Evolutionary conservation across 2,329 filamentous ascomycete genomes (phyloP), one percentile per base, ranked within the genome.

Genomic region (Huntiella bhutanensis): DNA sequence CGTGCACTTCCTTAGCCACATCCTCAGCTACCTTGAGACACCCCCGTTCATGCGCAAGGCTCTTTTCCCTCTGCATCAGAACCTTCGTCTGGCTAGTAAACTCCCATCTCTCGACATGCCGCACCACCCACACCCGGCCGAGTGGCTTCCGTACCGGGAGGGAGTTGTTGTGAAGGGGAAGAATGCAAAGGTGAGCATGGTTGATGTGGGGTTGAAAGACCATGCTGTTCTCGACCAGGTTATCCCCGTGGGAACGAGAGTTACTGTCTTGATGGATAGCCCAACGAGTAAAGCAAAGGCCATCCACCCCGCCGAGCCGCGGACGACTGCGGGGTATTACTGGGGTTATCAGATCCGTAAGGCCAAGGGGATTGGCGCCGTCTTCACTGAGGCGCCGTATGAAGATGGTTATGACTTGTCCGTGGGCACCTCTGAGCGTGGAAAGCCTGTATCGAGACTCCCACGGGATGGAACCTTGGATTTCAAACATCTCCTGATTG

Each of bases 21-120:
- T 92, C 5, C 67, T 93, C 5, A 78, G 74, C 50, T 93, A 86
- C 61, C 73, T 92, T 50, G 85, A 93, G 60, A 82, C 82, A 4
- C 85, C 85, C 28, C 82, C 84, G 1, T 80, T 91, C 60, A 76
- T 93, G 62, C 76, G 82, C 54, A 78, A 77, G 57, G 62, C 69
- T 2, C 67, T 93, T 3, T 88, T 92, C 54, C 78, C 80, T 1
- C 65, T 86, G 51, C 84, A 92, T 56, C 77, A 81, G 7, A 87
- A 92, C 57, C 67, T 92, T 37, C 68, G 74, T 35, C 74, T 75
- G 10, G 82, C 82, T 35, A 83, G 82, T 5, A 68, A 78, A 35
- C 64, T 92, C 22, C 82, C 82, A 0, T 82, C 74, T 55, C 64
- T 92, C 48, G 85, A 92, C 58, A 84, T 91, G 70, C 85, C 85